phyloP scores from a whole-genome alignment of 2,329 filamentous ascomycete genomes.

The Penicillium decumbens region DNA sequence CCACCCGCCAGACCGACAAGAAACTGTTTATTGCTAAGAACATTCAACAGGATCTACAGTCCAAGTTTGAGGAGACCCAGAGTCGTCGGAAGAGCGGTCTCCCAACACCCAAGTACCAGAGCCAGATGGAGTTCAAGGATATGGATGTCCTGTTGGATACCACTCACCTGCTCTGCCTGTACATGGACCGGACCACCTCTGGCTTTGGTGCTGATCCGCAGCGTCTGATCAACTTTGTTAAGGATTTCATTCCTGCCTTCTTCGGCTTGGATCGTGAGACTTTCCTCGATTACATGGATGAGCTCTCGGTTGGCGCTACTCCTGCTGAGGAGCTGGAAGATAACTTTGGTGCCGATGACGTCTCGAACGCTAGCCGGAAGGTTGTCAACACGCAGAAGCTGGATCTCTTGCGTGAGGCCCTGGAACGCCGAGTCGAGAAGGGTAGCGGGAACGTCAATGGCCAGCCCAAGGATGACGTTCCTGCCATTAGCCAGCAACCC shows the following conservation, averaged over 20 bases:
- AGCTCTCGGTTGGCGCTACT: constrained; percentile 64
- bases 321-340: constrained; percentile 75
- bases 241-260: constrained; percentile 69
- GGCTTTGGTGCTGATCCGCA: constrained; percentile 62
- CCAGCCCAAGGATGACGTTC: constrained; percentile 72
- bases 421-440: constrained; percentile 72
- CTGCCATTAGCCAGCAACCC: constrained; percentile 77
- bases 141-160: constrained; percentile 59
- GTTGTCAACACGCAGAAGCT: constrained; percentile 64
- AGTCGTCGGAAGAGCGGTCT: constrained; percentile 61
- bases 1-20: constrained; percentile 85
- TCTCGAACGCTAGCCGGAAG: constrained; percentile 64
- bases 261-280: constrained; percentile 69
- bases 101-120: constrained; percentile 65
- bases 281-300: constrained; percentile 62
- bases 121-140: constrained; percentile 69
- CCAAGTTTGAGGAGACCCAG: constrained; percentile 85
- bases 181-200: constrained; percentile 45
- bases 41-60: constrained; percentile 83
- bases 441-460: constrained; percentile 55
- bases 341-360: constrained; percentile 61
- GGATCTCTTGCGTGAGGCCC: constrained; percentile 73
- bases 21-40: constrained; percentile 85
- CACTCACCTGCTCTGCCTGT: constrained; percentile 46
- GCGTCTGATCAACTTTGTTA: constrained; percentile 69